Evolutionary conservation across 2,329 filamentous ascomycete genomes (phyloP), one percentile per base, ranked within the genome.

Genomic region (Colletotrichum sidae): DNA sequence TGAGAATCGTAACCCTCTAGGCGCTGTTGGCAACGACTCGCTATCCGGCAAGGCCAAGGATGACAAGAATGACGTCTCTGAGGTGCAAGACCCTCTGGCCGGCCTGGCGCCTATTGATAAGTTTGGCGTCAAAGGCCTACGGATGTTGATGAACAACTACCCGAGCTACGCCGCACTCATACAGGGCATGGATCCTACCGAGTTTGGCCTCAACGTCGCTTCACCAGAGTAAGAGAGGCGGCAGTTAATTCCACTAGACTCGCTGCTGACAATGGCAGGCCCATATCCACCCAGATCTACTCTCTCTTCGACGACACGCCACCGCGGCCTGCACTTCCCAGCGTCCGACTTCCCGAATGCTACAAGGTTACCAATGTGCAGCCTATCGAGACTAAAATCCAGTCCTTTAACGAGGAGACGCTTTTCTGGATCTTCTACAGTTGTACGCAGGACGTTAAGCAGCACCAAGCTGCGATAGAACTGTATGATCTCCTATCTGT

Each of bases 401-500:
- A 81, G 45, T 89, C 84, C 68, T 90, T 91, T 76, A 90, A 90
- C 69, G 88, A 91, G 68, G 88, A 91, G 75, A 90, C 88, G 0
- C 77, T 91, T 52, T 87, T 91, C 75, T 90, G 86, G 83, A 90
- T 91, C 69, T 91, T 91, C 72, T 90, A 91, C 75, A 89, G 86
- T 75, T 89, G 86, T 65, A 86, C 88, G 8, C 81, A 84, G 49
- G 88, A 90, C 70, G 72, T 85, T 41, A 87, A 89, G 74, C 88
- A 91, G 72, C 84, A 88, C 52, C 78, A 89, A 77, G 88, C 88
- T 3, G 88, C 88, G 0, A 79, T 83, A 45, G 87, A 90, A 73
- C 79, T 91, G 87, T 90, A 77, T 77, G 86, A 69, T 35, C 34
- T 13, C 7, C n/a, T 12, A 13, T 2, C 17, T 11, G 11, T 33